Evolutionary conservation across 2,329 filamentous ascomycete genomes (phyloP), one percentile per base, ranked within the genome.

Genomic region (Elsinoe necatrix): DNA sequence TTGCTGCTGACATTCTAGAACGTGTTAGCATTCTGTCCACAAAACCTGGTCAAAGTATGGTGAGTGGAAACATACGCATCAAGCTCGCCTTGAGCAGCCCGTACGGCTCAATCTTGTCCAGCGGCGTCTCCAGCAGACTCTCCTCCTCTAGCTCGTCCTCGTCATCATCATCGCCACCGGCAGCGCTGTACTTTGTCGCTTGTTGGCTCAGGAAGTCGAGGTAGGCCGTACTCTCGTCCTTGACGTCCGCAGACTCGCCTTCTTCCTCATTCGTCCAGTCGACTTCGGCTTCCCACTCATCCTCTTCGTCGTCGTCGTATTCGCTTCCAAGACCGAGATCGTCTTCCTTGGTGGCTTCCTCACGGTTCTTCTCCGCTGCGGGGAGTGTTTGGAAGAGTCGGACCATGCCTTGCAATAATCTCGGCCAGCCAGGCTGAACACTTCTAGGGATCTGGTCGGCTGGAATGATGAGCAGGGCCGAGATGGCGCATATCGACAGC

Each of bases 81-180:
- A 97, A 76, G 16, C 88, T 85, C 60, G 81, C 78, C 69, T 89
- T 86, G 80, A 98, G 96, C 60, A 95, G 77, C 68, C 85, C 81
- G 67, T 98, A 98, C 1, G 92, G 91, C 73, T 98, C 93, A 60
- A 98, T 80, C 74, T 93, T 93, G 72, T 98, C 93, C 21, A 98
- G 79, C 14, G 92, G 91, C 11, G 92, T 95, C 72, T 98, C 93
- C 1, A 98, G 81, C 54, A 97, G 77, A 58, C 89, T 87, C 69
- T 91, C 92, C 66, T 97, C 93, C 70, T 97, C 92, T 16, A 95
- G 83, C 45, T 96, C 84, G 56, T 95, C 91, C 57, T 95, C 90
- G 50, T 85, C 83, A 14, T 81, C 80, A 16, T 85, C 79, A 9
- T 56, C 57, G 25, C 67, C 68, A 31, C 68, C 64, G 16, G 84